Base-by-base conservation (phyloP, 306 rosid genomes). In the Pterocarpus macrocarpus region DNA sequence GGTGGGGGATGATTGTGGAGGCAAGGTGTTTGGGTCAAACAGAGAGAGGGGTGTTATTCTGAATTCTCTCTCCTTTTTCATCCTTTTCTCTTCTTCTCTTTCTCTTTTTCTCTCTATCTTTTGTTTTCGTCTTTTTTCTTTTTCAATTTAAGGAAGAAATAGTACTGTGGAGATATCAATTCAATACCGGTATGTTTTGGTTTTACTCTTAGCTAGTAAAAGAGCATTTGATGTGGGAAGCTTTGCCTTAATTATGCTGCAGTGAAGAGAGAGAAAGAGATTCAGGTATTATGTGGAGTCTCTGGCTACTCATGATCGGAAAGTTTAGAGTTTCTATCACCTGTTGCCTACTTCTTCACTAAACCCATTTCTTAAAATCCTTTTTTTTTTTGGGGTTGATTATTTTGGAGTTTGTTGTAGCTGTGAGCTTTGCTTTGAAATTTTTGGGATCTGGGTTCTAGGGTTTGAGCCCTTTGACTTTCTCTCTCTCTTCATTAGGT, bases 391-490 rank as follows among this genome's bases (percentile, higher is more conserved):
- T 50, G 36, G 57, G 28, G 59, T 6, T 2, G 11, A 10, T 9
- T 38, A 1, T 70, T 73, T 62, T 59, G 10, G 53, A 71, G 61
- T 78, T 56, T 61, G 39, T 63, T 63, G 77, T 38, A 34, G 49
- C 67, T 59, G 53, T 43, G 90, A 77, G 73, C 36, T 12, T 72
- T 47, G 53, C 75, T 71, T 75, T 78, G 55, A 36, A 55, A 62
- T 61, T 85, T 87, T 89, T 58, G 93, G 92, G 98, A 94, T 94
- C 98, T 91, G 94, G 85, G 83, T 79, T 87, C 62, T 84, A 82
- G 86, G 95, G 91, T 86, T 92, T 92, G 87, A 83, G 80, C 38
- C 66, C 83, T 80, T 83, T 88, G 81, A 76, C 86, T 77, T 77
- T 75, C 75, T 84, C 80, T 86, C 80, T 85, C 41, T 83, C 84